These are phyloP conservation scores for Microcyclospora pomicola DNA, from an alignment of 2,329 filamentous ascomycete species.

Conservation along the genomic window DNA sequence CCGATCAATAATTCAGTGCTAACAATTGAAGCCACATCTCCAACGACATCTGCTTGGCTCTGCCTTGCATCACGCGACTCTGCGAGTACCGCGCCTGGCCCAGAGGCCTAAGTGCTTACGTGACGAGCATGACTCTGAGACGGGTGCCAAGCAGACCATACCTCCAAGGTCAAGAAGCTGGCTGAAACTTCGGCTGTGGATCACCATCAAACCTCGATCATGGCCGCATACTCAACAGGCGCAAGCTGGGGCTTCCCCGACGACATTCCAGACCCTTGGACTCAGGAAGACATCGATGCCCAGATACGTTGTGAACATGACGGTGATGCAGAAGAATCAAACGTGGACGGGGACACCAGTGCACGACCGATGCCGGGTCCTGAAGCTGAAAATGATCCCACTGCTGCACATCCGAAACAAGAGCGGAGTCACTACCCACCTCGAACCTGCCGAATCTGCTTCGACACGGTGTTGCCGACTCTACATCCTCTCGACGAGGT, in stretches of 20 bases:
- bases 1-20: no score
- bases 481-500: constrained; percentile 30
- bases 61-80: no score
- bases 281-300: constrained; percentile 8
- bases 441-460: constrained; percentile 76
- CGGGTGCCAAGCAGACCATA: no score
- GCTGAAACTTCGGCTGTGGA: neutral
- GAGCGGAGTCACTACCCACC: constrained; percentile 46
- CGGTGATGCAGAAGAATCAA: neutral
- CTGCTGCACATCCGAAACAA: constrained; percentile 8
- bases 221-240: constrained; percentile 30
- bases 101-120: no score
- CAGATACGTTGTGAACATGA: constrained; percentile 5
- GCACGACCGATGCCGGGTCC: constrained; percentile 9
- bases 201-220: constrained; percentile 9
- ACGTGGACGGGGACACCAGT: neutral
- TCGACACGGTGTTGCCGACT: constrained; percentile 56
- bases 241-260: constrained; percentile 35
- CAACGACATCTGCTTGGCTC: no score
- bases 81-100: no score
- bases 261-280: constrained; percentile 26
- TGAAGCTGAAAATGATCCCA: constrained; percentile 2
- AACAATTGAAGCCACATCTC: no score
- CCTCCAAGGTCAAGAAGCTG: no score
- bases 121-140: no score